Base-by-base conservation (phyloP, 2,329 filamentous ascomycete species). In the Calcarisporium arbuscula region DNA sequence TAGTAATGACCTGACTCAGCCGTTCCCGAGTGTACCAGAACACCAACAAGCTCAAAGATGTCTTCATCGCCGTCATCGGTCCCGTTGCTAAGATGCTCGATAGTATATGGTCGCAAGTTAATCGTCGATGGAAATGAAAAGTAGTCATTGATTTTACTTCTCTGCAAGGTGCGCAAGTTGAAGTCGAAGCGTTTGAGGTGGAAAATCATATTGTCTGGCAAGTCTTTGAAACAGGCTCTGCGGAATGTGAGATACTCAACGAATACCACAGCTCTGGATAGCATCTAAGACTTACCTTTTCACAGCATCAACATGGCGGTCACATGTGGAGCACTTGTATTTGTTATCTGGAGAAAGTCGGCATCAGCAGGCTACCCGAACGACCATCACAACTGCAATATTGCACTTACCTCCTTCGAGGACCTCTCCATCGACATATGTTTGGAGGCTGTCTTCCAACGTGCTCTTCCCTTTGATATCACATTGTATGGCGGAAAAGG, bases 1-100 rank as follows among this genome's bases (percentile, higher is more conserved):
- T 95, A 96, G 61, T 98, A 98, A 57, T 98, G 92, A 0, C 92
- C 92, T 19, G 87, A 90, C 53, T 95, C 87, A 10, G 90, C 88
- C 4, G 85, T 94, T 12, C 92, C 92, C 11, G 85, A 83, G 55
- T 98, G 92, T 2, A 98, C 87, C 14, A 98, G 77, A 29, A 98
- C 78, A 4, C 92, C 92, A n/a, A 95, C 89, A 4, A 98, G 72
- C 57, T 95, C 87, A 50, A 96, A 98, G 1, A 85, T 58, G 57
- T 98, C 92, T 25, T 81, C 73, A 28, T 75, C 60, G 5, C 62
- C 59, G 4, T 71, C 64, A 4, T 67, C 57, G 2, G 68, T 62
- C 4, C 76, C 68, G 37, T 85, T 70, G 44, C 80, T 85, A 20
- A 95, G 72, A 50, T 89, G 74, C 28, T 89, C 83, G n/a, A 94